These are phyloP conservation scores for Linaria vulgaris DNA, from an alignment of 257 asterid species.

Conservation along the genomic window DNA sequence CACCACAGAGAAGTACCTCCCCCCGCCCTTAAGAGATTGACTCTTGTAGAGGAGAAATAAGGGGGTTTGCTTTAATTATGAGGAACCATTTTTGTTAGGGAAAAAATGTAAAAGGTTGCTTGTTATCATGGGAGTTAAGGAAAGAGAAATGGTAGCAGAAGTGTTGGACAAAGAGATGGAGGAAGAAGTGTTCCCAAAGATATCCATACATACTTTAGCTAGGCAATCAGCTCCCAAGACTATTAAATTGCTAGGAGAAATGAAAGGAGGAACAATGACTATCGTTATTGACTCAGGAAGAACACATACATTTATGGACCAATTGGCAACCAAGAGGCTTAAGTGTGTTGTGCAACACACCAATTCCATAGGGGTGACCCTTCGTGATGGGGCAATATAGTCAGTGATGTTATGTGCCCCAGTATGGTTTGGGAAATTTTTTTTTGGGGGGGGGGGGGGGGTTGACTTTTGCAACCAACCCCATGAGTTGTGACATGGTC, in stretches of 20 bases:
- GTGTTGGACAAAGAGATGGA: too few species aligned
- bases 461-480: not conserved
- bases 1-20: fast-evolving
- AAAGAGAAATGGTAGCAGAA: not conserved
- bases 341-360: not conserved
- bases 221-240: not conserved
- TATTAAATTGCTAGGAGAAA: not conserved
- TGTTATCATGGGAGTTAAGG: not conserved
- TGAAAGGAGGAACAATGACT: fast-evolving
- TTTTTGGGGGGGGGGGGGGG: too few species aligned
- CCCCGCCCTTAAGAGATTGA: not conserved
- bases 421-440: not conserved
- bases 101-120: not conserved
- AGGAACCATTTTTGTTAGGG: not conserved
- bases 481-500: not conserved
- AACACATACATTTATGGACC: not conserved
- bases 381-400: not conserved
- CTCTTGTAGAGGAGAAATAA: not conserved
- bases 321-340: not conserved
- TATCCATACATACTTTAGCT: not conserved
- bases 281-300: not conserved
- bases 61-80: not conserved
- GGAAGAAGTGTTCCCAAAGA: too few species aligned
- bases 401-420: not conserved
- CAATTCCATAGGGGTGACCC: not conserved